A percentile compares a stretch with the other conserved stretches of the same genome.
Conservation (phyloP, 805 yeast genomes). For the Tetrapisispora namnaoensis region DNA sequence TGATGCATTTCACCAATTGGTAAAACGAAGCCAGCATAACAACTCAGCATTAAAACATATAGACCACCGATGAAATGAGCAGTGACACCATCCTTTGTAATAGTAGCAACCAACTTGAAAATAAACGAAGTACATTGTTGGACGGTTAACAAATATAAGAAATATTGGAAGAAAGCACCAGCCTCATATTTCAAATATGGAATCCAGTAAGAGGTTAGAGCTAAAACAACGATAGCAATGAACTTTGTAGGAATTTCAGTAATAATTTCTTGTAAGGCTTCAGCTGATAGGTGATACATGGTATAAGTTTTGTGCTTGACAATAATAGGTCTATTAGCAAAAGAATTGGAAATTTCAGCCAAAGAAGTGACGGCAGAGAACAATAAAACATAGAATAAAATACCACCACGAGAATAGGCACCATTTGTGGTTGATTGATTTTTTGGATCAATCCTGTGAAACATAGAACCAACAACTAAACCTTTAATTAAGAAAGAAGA, state of each 20-base stretch:
- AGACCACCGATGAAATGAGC: conserved; percentile 49
- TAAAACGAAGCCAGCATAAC: conserved; percentile 46
- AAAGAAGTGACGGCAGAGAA: conserved; percentile 52
- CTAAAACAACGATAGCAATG: conserved; percentile 39
- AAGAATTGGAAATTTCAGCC: conserved; percentile 51
- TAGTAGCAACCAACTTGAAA: conserved; percentile 44
- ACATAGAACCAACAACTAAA: conserved; percentile 51
- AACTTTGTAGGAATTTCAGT: conserved; percentile 50
- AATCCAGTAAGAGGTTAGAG: conserved; percentile 44
- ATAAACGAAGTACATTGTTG: conserved; percentile 45
- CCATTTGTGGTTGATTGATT: conserved; percentile 39
- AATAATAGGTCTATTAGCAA: conserved; percentile 51
- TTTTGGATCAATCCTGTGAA: conserved; percentile 36
- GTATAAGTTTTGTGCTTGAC: conserved; percentile 57
- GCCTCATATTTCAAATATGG: conserved; percentile 42
- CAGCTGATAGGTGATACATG: conserved; percentile 55
- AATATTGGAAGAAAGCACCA: conserved; percentile 44
- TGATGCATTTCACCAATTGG: conserved; percentile 42
- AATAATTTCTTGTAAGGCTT: conserved; percentile 46
- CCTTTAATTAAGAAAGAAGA: conserved; percentile 48
- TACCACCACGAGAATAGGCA: conserved; percentile 54
- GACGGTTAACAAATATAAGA: conserved; percentile 37
- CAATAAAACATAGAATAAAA: conserved; percentile 49
- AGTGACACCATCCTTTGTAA: conserved; percentile 43
- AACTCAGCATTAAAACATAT: conserved; percentile 46